These are phyloP conservation scores for Medicago ruthenica DNA, from an alignment of 306 rosid genomes.

Conservation along the genomic window DNA sequence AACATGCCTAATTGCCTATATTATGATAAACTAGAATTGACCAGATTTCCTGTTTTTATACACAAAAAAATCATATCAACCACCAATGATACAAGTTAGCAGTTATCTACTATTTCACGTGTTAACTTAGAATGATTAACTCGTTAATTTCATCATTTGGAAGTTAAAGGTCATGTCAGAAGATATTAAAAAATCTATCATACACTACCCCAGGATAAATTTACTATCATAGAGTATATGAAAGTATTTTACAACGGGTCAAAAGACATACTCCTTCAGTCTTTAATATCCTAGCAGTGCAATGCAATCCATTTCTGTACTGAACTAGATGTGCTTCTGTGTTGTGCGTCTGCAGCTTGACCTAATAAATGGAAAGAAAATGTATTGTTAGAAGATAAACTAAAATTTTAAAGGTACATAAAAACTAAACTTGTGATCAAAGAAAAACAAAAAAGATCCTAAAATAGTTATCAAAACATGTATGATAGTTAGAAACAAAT, in stretches of 20 bases:
- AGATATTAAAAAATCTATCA: neutral
- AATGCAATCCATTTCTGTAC: conserved; percentile 76
- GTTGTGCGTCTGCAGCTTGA: conserved; percentile 90
- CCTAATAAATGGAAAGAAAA: conserved; percentile 54
- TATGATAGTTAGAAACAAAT: neutral
- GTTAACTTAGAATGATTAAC: conserved; percentile 24
- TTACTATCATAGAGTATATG: neutral
- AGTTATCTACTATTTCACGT: conserved; percentile 31
- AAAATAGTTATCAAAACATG: conserved; percentile 10
- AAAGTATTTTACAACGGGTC: neutral
- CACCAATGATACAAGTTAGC: conserved; percentile 24
- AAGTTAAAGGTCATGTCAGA: conserved; percentile 2
- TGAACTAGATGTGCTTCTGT: conserved; percentile 70
- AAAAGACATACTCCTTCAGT: conserved; percentile 85
- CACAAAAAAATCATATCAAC: too few species aligned
- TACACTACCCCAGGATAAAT: neutral
- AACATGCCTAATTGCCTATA: conserved; percentile 15
- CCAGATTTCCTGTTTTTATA: conserved; percentile 2
- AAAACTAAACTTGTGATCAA: conserved; percentile 1
- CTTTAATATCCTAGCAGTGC: conserved; percentile 83
- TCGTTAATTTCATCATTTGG: conserved; percentile 20
- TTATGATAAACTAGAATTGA: conserved; percentile 19
- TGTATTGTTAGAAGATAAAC: conserved; percentile 13
- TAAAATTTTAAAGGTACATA: conserved; percentile 11
- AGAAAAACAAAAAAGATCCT: conserved; percentile 9